Evolutionary conservation across 495 filamentous ascomycete species (phyloP).

Genomic region (Umbilicaria muhlenbergii): DNA sequence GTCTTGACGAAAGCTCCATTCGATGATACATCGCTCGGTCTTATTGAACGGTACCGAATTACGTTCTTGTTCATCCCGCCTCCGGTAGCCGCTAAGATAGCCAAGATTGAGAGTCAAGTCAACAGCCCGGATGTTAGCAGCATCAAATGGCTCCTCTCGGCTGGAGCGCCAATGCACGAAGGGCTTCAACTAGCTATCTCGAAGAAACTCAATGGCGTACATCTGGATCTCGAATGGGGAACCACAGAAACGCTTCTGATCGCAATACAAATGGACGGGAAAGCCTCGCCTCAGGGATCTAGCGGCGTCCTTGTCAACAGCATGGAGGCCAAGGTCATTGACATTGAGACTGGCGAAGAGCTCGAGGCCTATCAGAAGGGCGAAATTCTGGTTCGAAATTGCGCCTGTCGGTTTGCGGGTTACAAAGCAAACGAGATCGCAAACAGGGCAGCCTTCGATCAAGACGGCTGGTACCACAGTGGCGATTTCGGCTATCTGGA

Average conservation of each 20-base stretch:
- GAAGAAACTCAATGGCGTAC: slow-evolving; percentile 9
- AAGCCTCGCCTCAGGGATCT: slow-evolving; percentile 6
- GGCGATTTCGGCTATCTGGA: slow-evolving; percentile 1
- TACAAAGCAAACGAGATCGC: not conserved
- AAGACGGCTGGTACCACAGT: not conserved
- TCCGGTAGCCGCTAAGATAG: slow-evolving; percentile 11
- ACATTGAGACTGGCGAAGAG: slow-evolving; percentile 9
- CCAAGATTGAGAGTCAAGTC: slow-evolving; percentile 4
- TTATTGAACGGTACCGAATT: slow-evolving; percentile 9
- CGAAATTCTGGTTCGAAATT: slow-evolving; percentile 14
- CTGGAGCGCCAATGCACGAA: slow-evolving; percentile 12
- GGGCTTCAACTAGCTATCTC: slow-evolving; percentile 10
- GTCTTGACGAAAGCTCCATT: slow-evolving; percentile 8
- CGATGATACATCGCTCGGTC: slow-evolving; percentile 6
- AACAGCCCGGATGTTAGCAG: slow-evolving; percentile 4
- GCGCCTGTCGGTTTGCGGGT: slow-evolving; percentile 6
- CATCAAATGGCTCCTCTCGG: slow-evolving; percentile 17
- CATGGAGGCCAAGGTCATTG: slow-evolving; percentile 12
- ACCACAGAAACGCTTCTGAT: slow-evolving; percentile 15
- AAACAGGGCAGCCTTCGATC: not conserved
- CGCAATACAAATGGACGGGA: slow-evolving; percentile 13
- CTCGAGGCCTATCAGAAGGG: slow-evolving; percentile 7
- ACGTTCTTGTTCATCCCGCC: slow-evolving; percentile 15
- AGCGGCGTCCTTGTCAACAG: slow-evolving; percentile 15
- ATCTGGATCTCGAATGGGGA: slow-evolving; percentile 13